Evolutionary conservation across 805 yeast species (phyloP).

Genomic region (Candida coleopterorum): DNA sequence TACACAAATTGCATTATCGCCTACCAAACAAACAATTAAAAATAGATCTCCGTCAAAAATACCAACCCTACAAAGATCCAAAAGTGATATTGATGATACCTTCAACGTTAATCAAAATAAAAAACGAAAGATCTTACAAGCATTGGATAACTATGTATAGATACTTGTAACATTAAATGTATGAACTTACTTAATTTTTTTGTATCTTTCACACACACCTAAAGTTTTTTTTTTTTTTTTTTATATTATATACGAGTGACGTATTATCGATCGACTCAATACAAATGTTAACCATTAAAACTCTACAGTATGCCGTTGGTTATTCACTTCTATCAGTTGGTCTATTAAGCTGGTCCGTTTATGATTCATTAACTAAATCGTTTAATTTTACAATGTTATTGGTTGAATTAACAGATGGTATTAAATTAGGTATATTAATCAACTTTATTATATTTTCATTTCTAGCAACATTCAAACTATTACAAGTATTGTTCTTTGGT

Average conservation of each 20-base stretch:
- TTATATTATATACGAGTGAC: constrained; percentile 2
- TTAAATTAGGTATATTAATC: constrained; percentile 23
- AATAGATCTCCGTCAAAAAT: constrained; percentile 6
- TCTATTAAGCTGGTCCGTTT: constrained; percentile 14
- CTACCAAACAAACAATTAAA: background rate
- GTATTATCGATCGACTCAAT: background rate
- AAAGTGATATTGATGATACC: background rate
- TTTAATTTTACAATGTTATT: constrained; percentile 20
- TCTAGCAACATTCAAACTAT: constrained; percentile 27
- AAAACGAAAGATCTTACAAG: constrained; percentile 6
- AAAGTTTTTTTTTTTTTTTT: background rate
- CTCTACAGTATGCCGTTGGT: constrained; percentile 8
- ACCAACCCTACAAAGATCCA: constrained; percentile 4
- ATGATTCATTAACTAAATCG: constrained; percentile 18
- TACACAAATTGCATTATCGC: background rate
- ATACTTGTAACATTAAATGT: background rate
- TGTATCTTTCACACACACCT: background rate
- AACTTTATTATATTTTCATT: constrained; percentile 21
- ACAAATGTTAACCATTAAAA: constrained; percentile 7
- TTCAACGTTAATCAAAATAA: background rate
- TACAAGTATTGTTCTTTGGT: constrained; percentile 63
- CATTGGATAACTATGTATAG: constrained; percentile 2
- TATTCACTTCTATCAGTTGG: constrained; percentile 15
- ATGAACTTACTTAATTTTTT: background rate
- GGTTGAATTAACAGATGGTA: constrained; percentile 27